Evolutionary conservation across 345 rosid species (phyloP), one percentile per base, ranked within the genome.

Genomic region (Zanthoxylum bungeanum): DNA sequence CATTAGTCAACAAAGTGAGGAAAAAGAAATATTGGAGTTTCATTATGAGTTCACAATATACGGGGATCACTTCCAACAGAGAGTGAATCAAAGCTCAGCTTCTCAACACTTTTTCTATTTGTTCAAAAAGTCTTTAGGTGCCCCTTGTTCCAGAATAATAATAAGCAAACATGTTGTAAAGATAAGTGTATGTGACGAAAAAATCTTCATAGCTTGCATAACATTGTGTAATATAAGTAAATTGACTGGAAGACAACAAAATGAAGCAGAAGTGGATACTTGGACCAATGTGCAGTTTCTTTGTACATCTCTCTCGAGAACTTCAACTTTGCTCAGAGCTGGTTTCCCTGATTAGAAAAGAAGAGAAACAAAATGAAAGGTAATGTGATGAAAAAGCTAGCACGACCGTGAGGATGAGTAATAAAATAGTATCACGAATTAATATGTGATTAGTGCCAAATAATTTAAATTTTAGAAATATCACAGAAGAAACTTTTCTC

Each of bases 281-380:
- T 91, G 86, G 73, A 93, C 87, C 62, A 88, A 68, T 51, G 92
- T 83, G 68, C 76, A 62, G 78, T 85, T 80, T 70, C 75, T 63
- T 44, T 75, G 76, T 40, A 64, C 72, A 70, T 94, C 86, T 85
- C 93, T 87, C 80, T 85, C 87, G 47, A 91, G 85, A 76, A 86
- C 93, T 66, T 68, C 66, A 77, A 94, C 89, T 86, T 86, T 85
- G 88, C 97, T 91, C 73, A 87, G 70, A 76, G 97, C 85, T 60
- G 84, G 82, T 78, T 87, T 91, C 27, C 95, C 97, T 94, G 80
- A 46, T 57, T 58, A 19, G 40, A 76, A 70, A 16, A 16, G 1
- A 30, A 17, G 39, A 22, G 62, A 39, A 4, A 34, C 47, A 14
- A 64, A 30, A 56, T 5, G 37, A 12, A 64, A 5, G 0, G n/a